Evolutionary conservation across 306 rosid genomes (phyloP).

Genomic region (Medicago truncatula): MtrunA17r5.0-ANR NC_053046.1:6432501-6433000

Average conservation of each 20-base stretch:
- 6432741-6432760: too few species aligned
- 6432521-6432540: slow-evolving; percentile 69
- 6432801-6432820: too few species aligned
- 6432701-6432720: too few species aligned
- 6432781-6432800: too few species aligned
- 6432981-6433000: slow-evolving; percentile 33
- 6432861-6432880: slow-evolving; percentile 59
- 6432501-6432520: slow-evolving; percentile 46
- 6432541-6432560: slow-evolving; percentile 89
- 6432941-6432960: slow-evolving; percentile 40
- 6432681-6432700: too few species aligned
- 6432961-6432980: slow-evolving; percentile 1
- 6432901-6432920: slow-evolving; percentile 44
- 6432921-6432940: slow-evolving; percentile 52
- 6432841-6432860: slow-evolving; percentile 53
- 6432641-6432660: slow-evolving; percentile 52
- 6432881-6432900: slow-evolving; percentile 56
- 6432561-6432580: slow-evolving; percentile 70
- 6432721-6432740: too few species aligned
- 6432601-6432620: slow-evolving; percentile 41
- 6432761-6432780: too few species aligned
- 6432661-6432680: slow-evolving; percentile 32
- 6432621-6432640: slow-evolving; percentile 52
- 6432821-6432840: background rate
- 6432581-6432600: slow-evolving; percentile 66